Percentiles rank a stretch among this genome's conserved stretches.
Evolutionary conservation across 1,284 basidiomycete species (phyloP).

Genomic region (Peniophora sp.): DNA sequence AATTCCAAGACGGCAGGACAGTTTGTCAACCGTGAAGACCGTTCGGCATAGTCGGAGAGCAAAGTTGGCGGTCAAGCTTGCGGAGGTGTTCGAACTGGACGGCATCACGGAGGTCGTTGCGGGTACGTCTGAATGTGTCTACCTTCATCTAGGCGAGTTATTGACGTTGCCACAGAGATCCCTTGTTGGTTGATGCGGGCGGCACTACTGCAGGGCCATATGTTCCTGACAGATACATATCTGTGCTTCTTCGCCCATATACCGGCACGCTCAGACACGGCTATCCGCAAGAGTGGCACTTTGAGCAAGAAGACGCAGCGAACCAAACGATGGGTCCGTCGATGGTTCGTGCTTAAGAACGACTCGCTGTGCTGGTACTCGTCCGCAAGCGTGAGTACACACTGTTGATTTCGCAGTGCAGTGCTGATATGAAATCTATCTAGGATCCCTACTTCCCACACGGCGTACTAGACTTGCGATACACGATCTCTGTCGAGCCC

Average conservation of each 20-base stretch:
- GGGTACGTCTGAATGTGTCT: slow-evolving; percentile 38
- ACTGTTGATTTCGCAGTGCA: slow-evolving; percentile 6
- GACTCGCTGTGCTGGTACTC: slow-evolving; percentile 93
- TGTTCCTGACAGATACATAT: slow-evolving; percentile 89
- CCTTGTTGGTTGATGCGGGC: slow-evolving; percentile 84
- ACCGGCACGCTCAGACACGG: slow-evolving; percentile 72
- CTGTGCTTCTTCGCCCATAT: slow-evolving; percentile 97
- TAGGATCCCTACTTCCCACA: slow-evolving; percentile 96
- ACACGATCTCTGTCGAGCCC: slow-evolving; percentile 83
- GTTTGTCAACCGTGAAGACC: slow-evolving; percentile 67
- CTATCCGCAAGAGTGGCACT: slow-evolving; percentile 75
- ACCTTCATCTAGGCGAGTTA: no score
- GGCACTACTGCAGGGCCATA: slow-evolving; percentile 88
- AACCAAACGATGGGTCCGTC: slow-evolving; percentile 84
- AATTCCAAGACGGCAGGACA: slow-evolving; percentile 39
- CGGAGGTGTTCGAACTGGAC: slow-evolving; percentile 77
- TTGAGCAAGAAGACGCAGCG: slow-evolving; percentile 78
- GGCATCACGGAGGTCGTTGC: slow-evolving; percentile 78
- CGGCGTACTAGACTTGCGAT: slow-evolving; percentile 89
- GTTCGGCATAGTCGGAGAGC: slow-evolving; percentile 63
- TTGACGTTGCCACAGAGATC: slow-evolving; percentile 48
- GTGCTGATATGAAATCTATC: not conserved
- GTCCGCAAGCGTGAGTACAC: slow-evolving; percentile 69
- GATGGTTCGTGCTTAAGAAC: slow-evolving; percentile 93
- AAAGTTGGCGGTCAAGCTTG: slow-evolving; percentile 74